These are phyloP conservation scores for Cicer bijugum DNA, from an alignment of 306 rosid genomes.

Conservation along the genomic window DNA sequence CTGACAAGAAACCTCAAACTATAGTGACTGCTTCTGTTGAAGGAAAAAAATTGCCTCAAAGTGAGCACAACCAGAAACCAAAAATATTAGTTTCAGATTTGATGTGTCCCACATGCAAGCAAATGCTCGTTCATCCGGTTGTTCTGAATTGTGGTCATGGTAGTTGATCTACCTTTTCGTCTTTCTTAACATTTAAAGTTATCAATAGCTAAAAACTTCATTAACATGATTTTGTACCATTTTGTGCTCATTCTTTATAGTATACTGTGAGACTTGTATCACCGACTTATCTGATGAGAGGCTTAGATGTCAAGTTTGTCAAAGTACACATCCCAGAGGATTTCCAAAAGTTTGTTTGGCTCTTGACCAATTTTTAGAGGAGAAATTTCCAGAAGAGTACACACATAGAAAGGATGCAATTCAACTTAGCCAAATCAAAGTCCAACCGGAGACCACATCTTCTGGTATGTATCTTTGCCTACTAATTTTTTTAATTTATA, in stretches of 20 bases:
- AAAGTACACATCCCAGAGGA: slow-evolving; percentile 67
- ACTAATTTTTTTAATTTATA: slow-evolving; percentile 11
- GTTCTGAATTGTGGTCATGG: slow-evolving; percentile 93
- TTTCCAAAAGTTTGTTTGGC: slow-evolving; percentile 75
- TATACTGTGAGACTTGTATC: slow-evolving; percentile 68
- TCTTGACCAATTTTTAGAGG: slow-evolving; percentile 65
- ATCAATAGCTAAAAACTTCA: slow-evolving; percentile 8
- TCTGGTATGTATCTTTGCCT: slow-evolving; percentile 50
- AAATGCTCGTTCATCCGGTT: slow-evolving; percentile 65
- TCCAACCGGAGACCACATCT: slow-evolving; percentile 44
- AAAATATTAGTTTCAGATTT: slow-evolving; percentile 62
- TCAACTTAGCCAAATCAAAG: slow-evolving; percentile 52
- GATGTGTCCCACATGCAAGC: slow-evolving; percentile 67
- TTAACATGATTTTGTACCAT: slow-evolving; percentile 25
- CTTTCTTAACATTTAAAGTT: slow-evolving; percentile 34
- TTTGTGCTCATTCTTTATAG: slow-evolving; percentile 49
- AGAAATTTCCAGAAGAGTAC: slow-evolving; percentile 70
- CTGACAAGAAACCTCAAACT: slow-evolving; percentile 44
- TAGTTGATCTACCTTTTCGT: slow-evolving; percentile 39
- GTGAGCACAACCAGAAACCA: slow-evolving; percentile 41
- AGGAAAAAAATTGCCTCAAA: slow-evolving; percentile 42
- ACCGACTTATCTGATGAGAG: slow-evolving; percentile 44
- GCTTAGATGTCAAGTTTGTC: slow-evolving; percentile 76
- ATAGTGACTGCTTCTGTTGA: slow-evolving; percentile 43
- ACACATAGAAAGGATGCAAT: slow-evolving; percentile 53